These are phyloP conservation scores for Mesostigma viride DNA, from an alignment of 139 green algal genomes.

Conservation along the genomic window DNA sequence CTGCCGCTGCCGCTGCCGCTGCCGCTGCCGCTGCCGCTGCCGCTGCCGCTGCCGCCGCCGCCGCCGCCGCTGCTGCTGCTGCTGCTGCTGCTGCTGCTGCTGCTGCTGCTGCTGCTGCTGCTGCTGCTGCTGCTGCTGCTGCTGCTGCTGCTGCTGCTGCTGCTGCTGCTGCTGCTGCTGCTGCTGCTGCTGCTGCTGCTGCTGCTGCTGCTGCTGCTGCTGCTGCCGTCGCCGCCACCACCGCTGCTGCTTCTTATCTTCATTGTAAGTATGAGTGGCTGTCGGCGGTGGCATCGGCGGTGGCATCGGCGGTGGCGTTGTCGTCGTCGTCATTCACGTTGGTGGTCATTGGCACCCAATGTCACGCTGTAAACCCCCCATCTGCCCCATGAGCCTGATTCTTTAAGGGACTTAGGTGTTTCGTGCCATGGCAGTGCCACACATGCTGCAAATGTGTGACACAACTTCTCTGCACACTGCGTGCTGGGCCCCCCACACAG, in stretches of 20 bases:
- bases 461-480: no score
- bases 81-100: not conserved
- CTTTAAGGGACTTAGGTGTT: no score
- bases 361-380: no score
- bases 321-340: no score
- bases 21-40: not conserved
- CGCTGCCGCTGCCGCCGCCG: not conserved
- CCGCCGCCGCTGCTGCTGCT: constrained; percentile 12
- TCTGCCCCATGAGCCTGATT: no score
- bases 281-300: no score
- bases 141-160: not conserved
- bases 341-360: no score
- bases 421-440: no score
- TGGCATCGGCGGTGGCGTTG: no score
- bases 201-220: constrained; percentile 12
- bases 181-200: not conserved
- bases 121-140: not conserved
- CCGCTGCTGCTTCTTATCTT: not conserved
- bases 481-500: no score
- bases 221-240: constrained; percentile 12
- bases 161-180: not conserved
- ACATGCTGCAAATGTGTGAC: no score
- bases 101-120: no score
- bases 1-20: not conserved
- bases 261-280: not conserved